Conservation (phyloP, 495 filamentous ascomycete species). For the Xylaria telfairii region DNA sequence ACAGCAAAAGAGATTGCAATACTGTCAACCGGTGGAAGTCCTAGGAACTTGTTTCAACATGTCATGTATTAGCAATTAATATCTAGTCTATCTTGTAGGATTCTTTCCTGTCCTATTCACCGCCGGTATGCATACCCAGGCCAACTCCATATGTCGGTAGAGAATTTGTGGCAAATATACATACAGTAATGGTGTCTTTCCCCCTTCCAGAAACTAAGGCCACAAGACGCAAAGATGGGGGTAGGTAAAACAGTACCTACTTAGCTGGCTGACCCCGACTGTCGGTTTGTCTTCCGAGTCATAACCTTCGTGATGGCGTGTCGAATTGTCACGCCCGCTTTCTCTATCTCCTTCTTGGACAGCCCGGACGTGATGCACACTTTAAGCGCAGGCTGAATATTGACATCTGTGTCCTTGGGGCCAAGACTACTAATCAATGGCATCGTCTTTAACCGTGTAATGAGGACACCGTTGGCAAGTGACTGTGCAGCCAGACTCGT, state of each 20-base stretch:
- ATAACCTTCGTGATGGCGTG: slow-evolving; percentile 94
- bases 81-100: slow-evolving; percentile 33
- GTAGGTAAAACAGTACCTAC: slow-evolving; percentile 26
- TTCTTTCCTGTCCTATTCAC: slow-evolving; percentile 17
- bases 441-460: slow-evolving; percentile 81
- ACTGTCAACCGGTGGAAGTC: not conserved
- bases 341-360: slow-evolving; percentile 92
- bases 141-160: not conserved
- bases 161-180: slow-evolving; percentile 13
- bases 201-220: not conserved
- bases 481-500: slow-evolving; percentile 49
- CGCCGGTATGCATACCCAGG: not conserved
- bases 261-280: slow-evolving; percentile 33
- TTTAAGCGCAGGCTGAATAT: slow-evolving; percentile 80
- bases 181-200: slow-evolving; percentile 2
- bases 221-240: not conserved
- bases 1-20: not conserved
- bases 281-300: slow-evolving; percentile 55
- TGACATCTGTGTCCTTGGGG: slow-evolving; percentile 66
- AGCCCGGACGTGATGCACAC: slow-evolving; percentile 87
- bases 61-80: slow-evolving; percentile 40
- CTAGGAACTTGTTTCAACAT: not conserved
- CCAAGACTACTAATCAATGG: slow-evolving; percentile 62
- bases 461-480: slow-evolving; percentile 83
- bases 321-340: slow-evolving; percentile 83